Base-by-base conservation (phyloP, 2,329 filamentous ascomycete species). In the Neonectria punicea region DNA sequence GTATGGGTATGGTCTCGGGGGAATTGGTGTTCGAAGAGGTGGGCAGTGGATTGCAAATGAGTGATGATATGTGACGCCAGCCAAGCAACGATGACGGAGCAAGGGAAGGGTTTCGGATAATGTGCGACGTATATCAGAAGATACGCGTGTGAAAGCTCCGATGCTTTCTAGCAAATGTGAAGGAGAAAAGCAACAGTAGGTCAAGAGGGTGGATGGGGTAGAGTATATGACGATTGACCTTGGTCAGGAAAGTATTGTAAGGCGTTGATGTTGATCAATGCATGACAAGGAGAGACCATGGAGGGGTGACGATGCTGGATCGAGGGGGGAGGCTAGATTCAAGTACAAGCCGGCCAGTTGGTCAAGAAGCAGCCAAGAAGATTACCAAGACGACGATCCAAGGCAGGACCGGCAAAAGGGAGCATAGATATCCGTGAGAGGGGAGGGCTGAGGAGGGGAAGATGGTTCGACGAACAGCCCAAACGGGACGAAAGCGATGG, bases 271-370 rank as follows among this genome's bases (percentile, higher is more conserved):
- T 53, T 70, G 58, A 66, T 66, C 61, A 58, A 61, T 46, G 58
- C 57, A 61, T 60, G 57, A 43, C 43, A 66, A 59, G 59, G 69
- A 62, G 47, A 46, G 32, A 44, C 43, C 47, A 66, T 57, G 62
- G 62, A 67, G 43, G 11, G 50, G 53, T 28, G 58, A 67, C 57
- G 69, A 64, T 63, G 47, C 49, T 60, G 47, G 56, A 58, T 51
- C 20, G 57, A 60, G 58, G 53, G 63, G 67, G 57, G 36, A 22
- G 34, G 30, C 44, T 9, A 64, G 62, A 67, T 73, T 73, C 53
- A 72, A 72, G 66, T 70, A 73, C 60, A 64, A 43, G 50, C 30
- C 61, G 47, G 32, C 4, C 11, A 34, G 16, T 34, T 50, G 49
- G 49, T 49, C 34, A 34, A 53, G 56, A 60, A 63, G 43, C 53